Evolutionary conservation across 1,284 basidiomycete species (phyloP), one percentile per base, ranked within the genome.

Genomic region (Cryptococcus sp.): DNA sequence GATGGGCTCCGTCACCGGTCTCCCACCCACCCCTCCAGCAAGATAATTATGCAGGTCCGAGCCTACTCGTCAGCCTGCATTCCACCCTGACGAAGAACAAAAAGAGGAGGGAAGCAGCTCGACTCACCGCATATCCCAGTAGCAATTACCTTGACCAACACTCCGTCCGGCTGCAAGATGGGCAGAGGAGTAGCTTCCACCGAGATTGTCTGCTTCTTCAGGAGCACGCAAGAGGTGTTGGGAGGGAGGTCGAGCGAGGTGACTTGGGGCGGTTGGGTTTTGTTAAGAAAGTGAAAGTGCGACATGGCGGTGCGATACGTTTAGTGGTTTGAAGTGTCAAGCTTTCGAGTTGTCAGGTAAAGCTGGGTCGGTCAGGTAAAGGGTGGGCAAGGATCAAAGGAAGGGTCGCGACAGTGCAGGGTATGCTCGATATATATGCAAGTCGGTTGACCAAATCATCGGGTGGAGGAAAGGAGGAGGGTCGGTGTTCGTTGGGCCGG

Each of bases 1-100:
- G 37, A 73, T 65, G n/a, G 73, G 72, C 39, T 70, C 54, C 5
- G 52, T 60, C 24, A 71, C 62, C 3, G 69, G 68, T 19, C 68
- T 49, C 3, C 69, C 69, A 21, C 68, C 69, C 11, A 71, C 69
- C 6, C 69, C 69, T 11, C 68, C 68, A 0, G 63, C 58, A 2
- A 62, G 46, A 50, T 67, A 71, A 41, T 66, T 65, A 54, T 71
- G 69, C 55, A 71, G 45, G 51, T 71, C 69, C 0, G 56, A 60
- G 6, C 69, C 69, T 53, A 71, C 66, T 35, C 69, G 59, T 66
- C 18, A 31, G 32, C n/a, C n/a, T 34, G 53, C 47, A 56, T 48
- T 28, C 25, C 14, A 32, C 28, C 37, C 31, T 42, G 14, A 26
- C 16, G 16, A 16, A 50, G 47, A 34, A 41, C 16, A 19, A 12